These are phyloP conservation scores for Babesia microti DNA, from an alignment of 169 alveolate genomes.

Conservation along the genomic window DNA sequence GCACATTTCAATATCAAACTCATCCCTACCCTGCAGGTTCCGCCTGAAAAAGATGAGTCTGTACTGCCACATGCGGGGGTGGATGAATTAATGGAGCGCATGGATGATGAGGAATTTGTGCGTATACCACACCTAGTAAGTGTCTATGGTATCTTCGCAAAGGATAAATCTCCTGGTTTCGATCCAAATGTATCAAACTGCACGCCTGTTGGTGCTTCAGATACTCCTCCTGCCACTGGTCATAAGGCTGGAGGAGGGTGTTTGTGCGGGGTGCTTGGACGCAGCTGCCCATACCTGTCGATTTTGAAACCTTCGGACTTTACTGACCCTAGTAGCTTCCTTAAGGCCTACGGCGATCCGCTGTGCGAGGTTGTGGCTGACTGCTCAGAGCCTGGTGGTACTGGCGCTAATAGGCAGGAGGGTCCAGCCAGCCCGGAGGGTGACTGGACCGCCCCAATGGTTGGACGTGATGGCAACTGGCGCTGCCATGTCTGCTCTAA, in stretches of 20 bases:
- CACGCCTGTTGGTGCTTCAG: conserved; percentile 1
- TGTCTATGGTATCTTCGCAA: too few species aligned
- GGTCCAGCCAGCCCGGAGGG: neutral
- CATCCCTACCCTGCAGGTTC: too few species aligned
- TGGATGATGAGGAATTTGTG: too few species aligned
- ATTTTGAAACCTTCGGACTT: conserved; percentile 13
- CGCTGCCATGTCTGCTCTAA: conserved; percentile 50
- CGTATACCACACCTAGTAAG: too few species aligned
- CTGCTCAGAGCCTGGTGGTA: neutral
- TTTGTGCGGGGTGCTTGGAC: neutral
- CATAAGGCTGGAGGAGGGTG: too few species aligned
- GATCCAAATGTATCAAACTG: neutral
- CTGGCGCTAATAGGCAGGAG: neutral
- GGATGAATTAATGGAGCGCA: too few species aligned
- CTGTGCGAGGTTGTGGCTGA: conserved; percentile 24
- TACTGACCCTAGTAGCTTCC: conserved; percentile 47
- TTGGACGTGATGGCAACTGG: conserved; percentile 64
- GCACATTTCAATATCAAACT: too few species aligned
- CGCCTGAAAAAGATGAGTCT: too few species aligned
- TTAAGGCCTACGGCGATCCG: conserved; percentile 66
- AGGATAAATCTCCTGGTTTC: conserved; percentile 2
- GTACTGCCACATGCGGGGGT: too few species aligned
- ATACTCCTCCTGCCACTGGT: conserved; percentile 9
- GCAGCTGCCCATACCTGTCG: conserved; percentile 14
- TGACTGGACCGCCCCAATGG: conserved; percentile 13